These are phyloP conservation scores for Sesbania bispinosa DNA, from an alignment of 306 rosid species.

Conservation along the genomic window DNA sequence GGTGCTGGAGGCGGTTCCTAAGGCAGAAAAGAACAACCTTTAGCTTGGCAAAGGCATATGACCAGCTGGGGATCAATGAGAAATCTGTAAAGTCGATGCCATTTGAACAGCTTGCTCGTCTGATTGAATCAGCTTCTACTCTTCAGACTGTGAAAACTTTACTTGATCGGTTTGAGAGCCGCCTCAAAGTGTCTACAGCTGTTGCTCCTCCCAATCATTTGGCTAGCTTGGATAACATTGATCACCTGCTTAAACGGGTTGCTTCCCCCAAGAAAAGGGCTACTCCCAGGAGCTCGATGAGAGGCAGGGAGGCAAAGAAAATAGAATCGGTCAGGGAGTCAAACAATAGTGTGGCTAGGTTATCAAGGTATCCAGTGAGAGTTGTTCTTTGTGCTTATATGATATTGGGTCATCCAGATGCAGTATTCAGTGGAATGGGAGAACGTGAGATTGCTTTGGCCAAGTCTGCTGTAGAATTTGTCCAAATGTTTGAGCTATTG, in stretches of 20 bases:
- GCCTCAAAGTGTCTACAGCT: conserved; percentile 57
- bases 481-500: conserved; percentile 63
- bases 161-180: conserved; percentile 78
- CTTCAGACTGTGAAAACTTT: conserved; percentile 73
- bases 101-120: conserved; percentile 81
- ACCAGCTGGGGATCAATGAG: conserved; percentile 61
- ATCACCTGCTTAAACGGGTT: conserved; percentile 88
- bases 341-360: conserved; percentile 36
- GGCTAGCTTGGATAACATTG: conserved; percentile 69
- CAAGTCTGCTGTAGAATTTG: conserved; percentile 72
- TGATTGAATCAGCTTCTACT: conserved; percentile 73
- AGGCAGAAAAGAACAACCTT: conserved; percentile 66
- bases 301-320: conserved; percentile 55
- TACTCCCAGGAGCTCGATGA: conserved; percentile 53
- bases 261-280: conserved; percentile 72
- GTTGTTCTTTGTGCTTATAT: conserved; percentile 82
- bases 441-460: conserved; percentile 73
- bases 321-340: conserved; percentile 31
- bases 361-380: conserved; percentile 84
- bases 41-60: conserved; percentile 64
- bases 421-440: conserved; percentile 78
- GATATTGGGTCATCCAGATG: conserved; percentile 88
- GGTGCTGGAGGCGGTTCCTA: conserved; percentile 86
- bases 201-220: conserved; percentile 42
- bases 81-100: conserved; percentile 75